phyloP scores from a whole-genome alignment of 768 basidiomycete species.

The Suillus subluteus region DNA sequence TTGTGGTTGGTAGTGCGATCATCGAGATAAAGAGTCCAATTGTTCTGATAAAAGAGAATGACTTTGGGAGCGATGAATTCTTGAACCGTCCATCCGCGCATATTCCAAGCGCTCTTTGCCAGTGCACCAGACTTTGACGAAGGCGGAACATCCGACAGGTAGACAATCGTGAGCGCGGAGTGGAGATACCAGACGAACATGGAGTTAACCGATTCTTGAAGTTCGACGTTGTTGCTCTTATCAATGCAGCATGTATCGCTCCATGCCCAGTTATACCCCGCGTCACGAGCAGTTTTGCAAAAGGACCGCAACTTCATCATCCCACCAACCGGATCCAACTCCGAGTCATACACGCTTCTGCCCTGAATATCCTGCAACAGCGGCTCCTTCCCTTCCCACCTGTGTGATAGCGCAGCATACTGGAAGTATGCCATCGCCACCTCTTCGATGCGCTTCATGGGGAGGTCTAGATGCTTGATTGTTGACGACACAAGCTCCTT shows the following conservation, averaged over 20 bases:
- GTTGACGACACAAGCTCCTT: too few species aligned
- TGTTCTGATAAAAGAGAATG: neutral
- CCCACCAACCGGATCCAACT: neutral
- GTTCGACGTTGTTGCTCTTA: neutral
- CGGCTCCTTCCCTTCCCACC: too few species aligned
- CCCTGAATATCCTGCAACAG: neutral
- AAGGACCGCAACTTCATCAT: neutral
- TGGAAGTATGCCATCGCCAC: too few species aligned
- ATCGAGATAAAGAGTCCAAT: neutral
- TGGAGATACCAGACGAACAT: neutral
- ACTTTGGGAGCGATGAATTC: neutral
- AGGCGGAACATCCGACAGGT: neutral
- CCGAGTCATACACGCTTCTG: neutral
- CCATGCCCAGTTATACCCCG: neutral
- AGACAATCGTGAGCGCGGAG: neutral
- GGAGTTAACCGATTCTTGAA: neutral
- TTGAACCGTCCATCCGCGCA: neutral
- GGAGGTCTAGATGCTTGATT: too few species aligned
- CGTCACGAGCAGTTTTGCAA: neutral
- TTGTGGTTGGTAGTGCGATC: neutral
- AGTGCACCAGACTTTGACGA: neutral
- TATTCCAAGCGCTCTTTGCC: neutral
- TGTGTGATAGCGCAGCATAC: too few species aligned
- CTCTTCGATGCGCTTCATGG: too few species aligned
- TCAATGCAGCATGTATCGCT: neutral